Base-by-base conservation (phyloP, 2,329 filamentous ascomycete genomes). In the Botrytis deweyae region DNA sequence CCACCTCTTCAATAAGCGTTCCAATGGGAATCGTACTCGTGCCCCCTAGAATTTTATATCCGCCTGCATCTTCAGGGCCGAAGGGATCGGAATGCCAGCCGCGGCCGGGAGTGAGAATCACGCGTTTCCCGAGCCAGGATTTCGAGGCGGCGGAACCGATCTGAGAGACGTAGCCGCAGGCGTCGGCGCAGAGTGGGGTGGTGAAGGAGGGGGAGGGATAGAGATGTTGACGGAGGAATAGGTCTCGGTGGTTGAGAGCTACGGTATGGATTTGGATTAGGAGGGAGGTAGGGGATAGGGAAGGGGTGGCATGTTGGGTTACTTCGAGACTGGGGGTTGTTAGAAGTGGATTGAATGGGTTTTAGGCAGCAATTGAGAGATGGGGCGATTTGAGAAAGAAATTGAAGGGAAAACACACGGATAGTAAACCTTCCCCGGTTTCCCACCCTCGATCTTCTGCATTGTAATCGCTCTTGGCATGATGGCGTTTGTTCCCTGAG, bases 181-280 rank as follows among this genome's bases (percentile, higher is more conserved):
- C 95, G 81, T 98, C 95, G 75, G 94, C 90, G 40, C 97, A 88
- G 61, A 98, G 85, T 1, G 95, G 93, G 9, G 90, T 86, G 74
- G 88, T 87, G 82, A 97, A 97, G 20, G 92, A 91, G 71, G 94
- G 92, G 78, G 89, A 92, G 0, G 95, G 95, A 85, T 98, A 98
- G 59, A 97, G 89, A 80, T 95, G 92, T 82, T 96, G 94, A 72
- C 95, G 93, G 83, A 97, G 92, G 85, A 98, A 98, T 78, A 97
- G 89, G 83, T 98, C 96, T 79, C 95, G 92, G 85, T 98, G 96
- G 85, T 98, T 98, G 69, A 98, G 90, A 22, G 95, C 92, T 1
- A 91, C 93, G 70, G 94, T 93, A 52, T 88, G 88, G 80, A 98
- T 86, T 79, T 89, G 90, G 76, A 98, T 85, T 10, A 97, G 86